Base-by-base conservation (phyloP, 2,329 filamentous ascomycete genomes). In the Ustilaginoidea virens region DNA sequence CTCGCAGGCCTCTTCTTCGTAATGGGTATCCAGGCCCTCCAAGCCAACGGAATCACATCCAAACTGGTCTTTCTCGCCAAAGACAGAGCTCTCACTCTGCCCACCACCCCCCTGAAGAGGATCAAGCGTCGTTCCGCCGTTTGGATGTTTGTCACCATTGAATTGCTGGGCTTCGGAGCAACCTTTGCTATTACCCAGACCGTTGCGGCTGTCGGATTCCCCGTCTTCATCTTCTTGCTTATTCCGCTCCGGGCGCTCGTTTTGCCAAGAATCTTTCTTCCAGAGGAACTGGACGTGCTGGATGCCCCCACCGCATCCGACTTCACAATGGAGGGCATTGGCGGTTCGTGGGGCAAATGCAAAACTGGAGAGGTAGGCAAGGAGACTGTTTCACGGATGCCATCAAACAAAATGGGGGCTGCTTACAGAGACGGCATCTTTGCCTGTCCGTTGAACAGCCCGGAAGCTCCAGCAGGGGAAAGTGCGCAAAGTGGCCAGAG, bases 171-270 rank as follows among this genome's bases (percentile, higher is more conserved):
- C 0, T 85, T 86, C 41, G 80, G 63, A 3, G 79, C 74, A 14
- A 87, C 80, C 0, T 85, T 87, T 48, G 80, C 80, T 34, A 80
- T 86, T 42, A 85, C 80, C 0, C 75, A 87, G 54, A 86, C 80
- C 0, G 76, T 86, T 28, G 80, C 80, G 3, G 80, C 80, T 3
- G 80, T 87, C 8, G 80, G 80, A 0, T 87, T 86, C 39, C 80
- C 80, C 7, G 63, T 83, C 20, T 67, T 82, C 37, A 82, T 85
- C 43, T 53, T 83, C 27, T 51, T 70, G 11, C 58, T 83, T 5
- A 74, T 83, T 15, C 79, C 79, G 0, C 52, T 74, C 2, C 64
- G 79, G 7, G 68, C 74, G 2, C 56, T 70, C 34, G 35, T 82
- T 5, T 56, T 85, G 39, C 78, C 78, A 1, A 54, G 55, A 19